Conservation (phyloP, 2,329 filamentous ascomycete species). For the Sordariomycetes sp. region DNA sequence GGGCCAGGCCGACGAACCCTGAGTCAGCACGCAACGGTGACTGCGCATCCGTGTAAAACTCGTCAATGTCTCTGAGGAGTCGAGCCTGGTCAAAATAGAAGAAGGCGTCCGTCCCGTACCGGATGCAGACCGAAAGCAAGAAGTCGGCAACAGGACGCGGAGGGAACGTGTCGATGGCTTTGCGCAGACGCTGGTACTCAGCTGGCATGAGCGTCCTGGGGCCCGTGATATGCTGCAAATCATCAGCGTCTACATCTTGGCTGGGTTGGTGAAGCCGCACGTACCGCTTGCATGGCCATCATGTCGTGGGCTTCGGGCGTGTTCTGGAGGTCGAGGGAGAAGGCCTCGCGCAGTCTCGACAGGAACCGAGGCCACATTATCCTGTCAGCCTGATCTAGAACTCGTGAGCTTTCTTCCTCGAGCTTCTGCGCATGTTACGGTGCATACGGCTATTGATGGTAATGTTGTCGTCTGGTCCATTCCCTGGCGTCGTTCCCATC, state of each 20-base stretch:
- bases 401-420: not conserved
- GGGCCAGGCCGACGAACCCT: slow-evolving; percentile 15
- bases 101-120: slow-evolving; percentile 15
- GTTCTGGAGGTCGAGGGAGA: slow-evolving; percentile 13
- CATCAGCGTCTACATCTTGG: not conserved
- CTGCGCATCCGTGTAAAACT: slow-evolving; percentile 12
- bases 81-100: slow-evolving; percentile 19
- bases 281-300: slow-evolving; percentile 10
- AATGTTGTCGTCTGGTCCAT: slow-evolving; percentile 8
- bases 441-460: slow-evolving; percentile 8
- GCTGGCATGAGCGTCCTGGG: slow-evolving; percentile 6
- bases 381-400: slow-evolving; percentile 10
- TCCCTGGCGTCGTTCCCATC: slow-evolving; percentile 3
- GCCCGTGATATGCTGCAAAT: slow-evolving; percentile 7
- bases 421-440: not conserved
- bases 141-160: slow-evolving; percentile 17
- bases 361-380: slow-evolving; percentile 18
- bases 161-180: slow-evolving; percentile 13
- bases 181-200: slow-evolving; percentile 11
- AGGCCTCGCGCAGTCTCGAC: slow-evolving; percentile 14
- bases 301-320: slow-evolving; percentile 10
- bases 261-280: not conserved
- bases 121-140: slow-evolving; percentile 16
- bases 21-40: slow-evolving; percentile 12
- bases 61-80: slow-evolving; percentile 12